Base-by-base conservation (phyloP, 164 flowering plant genomes). In the Piper betle region DNA sequence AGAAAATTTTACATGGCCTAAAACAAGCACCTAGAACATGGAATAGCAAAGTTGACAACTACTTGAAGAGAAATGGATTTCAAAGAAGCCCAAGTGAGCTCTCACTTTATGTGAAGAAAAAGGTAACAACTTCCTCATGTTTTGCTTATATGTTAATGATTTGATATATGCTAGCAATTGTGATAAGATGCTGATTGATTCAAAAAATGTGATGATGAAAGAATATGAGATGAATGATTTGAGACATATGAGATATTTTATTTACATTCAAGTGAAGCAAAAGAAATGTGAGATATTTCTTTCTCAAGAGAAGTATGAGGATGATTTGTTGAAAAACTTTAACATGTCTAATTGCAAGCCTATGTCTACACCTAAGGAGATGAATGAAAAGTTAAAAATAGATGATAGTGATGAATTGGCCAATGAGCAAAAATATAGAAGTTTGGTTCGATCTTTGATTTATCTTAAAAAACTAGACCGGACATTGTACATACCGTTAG, bases 201-300 rank as follows among this genome's bases (percentile, higher is more conserved):
- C 5, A 6, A 57, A 57, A 57, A 16, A 57, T 17, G 39, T 40
- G 4, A 57, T 57, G 60, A 57, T n/a, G 38, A 57, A 33, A 16
- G 60, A 57, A 57, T 57, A 6, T 57, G 60, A 57, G 40, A 33
- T 57, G 60, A 57, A 1, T 53, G 55, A 42, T 42, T 6, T 53
- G 16, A 17, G 25, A 13, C 55, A 1, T 16, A 53, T 53, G 55
- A 16, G 55, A 16, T 53, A 53, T 17, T 53, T 53, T 42, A 6
- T 6, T 42, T 2, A 2, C 19, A 53, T 53, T 5, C 55, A 53
- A 53, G 55, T 19, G 25, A 53, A 53, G 55, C 55, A 53, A 53
- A 53, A 53, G 16, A 17, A 5, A 53, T 11, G 55, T 53, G 16
- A 53, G 2, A 19, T 53, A 16, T 53, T 53, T 13, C 1, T 53